Percentiles rank a stretch among this genome's conserved stretches.
These are phyloP conservation scores for Discostella pseudostelligera DNA, from an alignment of 108 stramenopile genomes.

Conservation along the genomic window DNA sequence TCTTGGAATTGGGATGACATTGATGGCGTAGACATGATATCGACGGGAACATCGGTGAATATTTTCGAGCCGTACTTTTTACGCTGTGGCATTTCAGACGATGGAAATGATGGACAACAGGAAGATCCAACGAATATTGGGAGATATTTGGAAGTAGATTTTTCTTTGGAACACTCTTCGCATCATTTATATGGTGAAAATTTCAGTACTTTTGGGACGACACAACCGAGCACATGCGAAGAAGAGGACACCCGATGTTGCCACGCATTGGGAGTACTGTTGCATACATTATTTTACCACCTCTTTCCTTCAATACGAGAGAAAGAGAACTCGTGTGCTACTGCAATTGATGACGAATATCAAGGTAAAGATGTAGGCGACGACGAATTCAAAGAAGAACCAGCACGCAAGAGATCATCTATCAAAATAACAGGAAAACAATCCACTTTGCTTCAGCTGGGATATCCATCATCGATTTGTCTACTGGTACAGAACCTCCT, in stretches of 20 bases:
- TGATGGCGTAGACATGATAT: constrained; percentile 36
- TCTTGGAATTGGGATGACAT: constrained; percentile 13
- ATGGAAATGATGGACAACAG: constrained; percentile 3
- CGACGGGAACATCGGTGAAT: constrained; percentile 15
- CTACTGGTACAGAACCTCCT: constrained; percentile 29
- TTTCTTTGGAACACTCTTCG: constrained; percentile 12
- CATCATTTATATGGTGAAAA: neutral
- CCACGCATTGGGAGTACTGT: constrained; percentile 19
- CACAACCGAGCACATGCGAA: neutral
- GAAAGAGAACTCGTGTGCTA: neutral
- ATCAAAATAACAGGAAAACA: neutral
- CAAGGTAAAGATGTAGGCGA: neutral
- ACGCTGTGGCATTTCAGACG: constrained; percentile 5
- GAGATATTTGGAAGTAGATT: constrained; percentile 11
- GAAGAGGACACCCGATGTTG: constrained; percentile 11
- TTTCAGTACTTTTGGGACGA: neutral
- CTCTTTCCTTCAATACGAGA: neutral
- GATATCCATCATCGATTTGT: constrained; percentile 16
- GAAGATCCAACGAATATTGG: neutral
- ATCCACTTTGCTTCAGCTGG: constrained; percentile 5
- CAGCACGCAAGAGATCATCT: neutral
- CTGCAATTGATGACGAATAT: neutral
- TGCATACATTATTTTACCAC: constrained; percentile 28
- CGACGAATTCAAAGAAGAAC: neutral
- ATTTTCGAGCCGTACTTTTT: constrained; percentile 16